Evolutionary conservation across 306 rosid species (phyloP), one percentile per base, ranked within the genome.

Genomic region (Senna tora): DNA sequence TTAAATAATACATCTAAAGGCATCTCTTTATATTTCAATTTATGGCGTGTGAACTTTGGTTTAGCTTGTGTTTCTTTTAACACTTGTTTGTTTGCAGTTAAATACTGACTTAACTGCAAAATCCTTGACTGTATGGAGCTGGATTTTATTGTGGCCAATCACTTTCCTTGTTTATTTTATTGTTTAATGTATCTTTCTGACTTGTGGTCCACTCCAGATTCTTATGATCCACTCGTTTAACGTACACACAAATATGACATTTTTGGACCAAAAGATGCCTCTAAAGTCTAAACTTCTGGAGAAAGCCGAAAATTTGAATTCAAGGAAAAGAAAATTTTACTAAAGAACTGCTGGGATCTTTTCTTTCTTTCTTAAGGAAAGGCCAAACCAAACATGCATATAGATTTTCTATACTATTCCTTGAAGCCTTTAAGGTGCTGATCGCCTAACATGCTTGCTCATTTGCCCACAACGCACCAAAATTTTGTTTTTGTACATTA

Each of bases 361-460:
- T 36, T 36, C 5, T 8, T 39, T 30, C 4, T 3, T 14, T 58
- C 28, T 4, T 4, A 0, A 17, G 1, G 16, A 11, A 16, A n/a
- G 49, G 47, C 67, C 49, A 10, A 38, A 30, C 5, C 50, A 7
- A 62, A 19, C 0, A 20, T 14, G 33, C 13, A 10, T 5, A 53
- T 2, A 50, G 33, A 9, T 52, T 19, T 52, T 52, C 32, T 9
- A 19, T 51, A 30, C 11, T 5, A 8, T 16, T 19, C 56, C 56
- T 51, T 51, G 41, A 58, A 58, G 65, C 47, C 22, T 15, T 34
- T 32, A 2, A 15, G 14, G 36, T 43, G 33, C 0, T 45, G 58
- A 45, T 12, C 34, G 45, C 43, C 45, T 32, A 64, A 43, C 17
- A 32, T 75, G 68, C 71, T 75, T 60, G 38, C 2, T n/a, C 17